These are phyloP conservation scores for Claviceps pusilla DNA, from an alignment of 2,329 filamentous ascomycete genomes.

Conservation along the genomic window DNA sequence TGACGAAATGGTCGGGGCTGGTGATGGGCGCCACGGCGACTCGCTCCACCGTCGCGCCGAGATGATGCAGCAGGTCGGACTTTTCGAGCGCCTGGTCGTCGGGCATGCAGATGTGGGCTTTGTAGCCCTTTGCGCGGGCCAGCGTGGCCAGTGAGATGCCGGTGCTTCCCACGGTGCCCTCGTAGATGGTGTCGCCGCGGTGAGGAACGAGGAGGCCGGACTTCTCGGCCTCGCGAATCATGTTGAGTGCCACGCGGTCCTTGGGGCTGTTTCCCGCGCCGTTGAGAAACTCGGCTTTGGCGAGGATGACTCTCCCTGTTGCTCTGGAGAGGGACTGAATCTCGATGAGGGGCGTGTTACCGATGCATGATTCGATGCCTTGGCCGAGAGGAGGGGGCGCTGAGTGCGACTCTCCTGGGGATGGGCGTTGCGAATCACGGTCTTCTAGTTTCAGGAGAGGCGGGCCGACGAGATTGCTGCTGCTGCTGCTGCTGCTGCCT, in stretches of 20 bases:
- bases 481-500: too few species aligned
- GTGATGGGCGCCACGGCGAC: slow-evolving; percentile 86
- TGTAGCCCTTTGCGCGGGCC: slow-evolving; percentile 75
- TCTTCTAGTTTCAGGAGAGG: slow-evolving; percentile 35
- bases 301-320: slow-evolving; percentile 79
- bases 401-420: background rate
- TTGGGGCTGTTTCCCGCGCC: slow-evolving; percentile 89
- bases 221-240: slow-evolving; percentile 72
- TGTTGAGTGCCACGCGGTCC: slow-evolving; percentile 81
- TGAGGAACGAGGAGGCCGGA: slow-evolving; percentile 60
- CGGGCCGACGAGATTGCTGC: too few species aligned
- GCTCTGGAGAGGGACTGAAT: slow-evolving; percentile 75
- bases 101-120: slow-evolving; percentile 94
- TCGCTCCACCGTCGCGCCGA: slow-evolving; percentile 84
- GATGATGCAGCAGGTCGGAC: slow-evolving; percentile 69
- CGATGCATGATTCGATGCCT: slow-evolving; percentile 84
- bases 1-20: slow-evolving; percentile 88
- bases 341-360: slow-evolving; percentile 76
- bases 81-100: slow-evolving; percentile 83
- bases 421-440: slow-evolving; percentile 24
- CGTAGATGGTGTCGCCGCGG: slow-evolving; percentile 87
- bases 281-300: slow-evolving; percentile 93
- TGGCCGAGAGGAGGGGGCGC: slow-evolving; percentile 24
- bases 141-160: slow-evolving; percentile 88
- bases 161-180: slow-evolving; percentile 91